phyloP scores from a whole-genome alignment of 176 grass and related monocot species.

The Chrysopogon serrulatus region DNA sequence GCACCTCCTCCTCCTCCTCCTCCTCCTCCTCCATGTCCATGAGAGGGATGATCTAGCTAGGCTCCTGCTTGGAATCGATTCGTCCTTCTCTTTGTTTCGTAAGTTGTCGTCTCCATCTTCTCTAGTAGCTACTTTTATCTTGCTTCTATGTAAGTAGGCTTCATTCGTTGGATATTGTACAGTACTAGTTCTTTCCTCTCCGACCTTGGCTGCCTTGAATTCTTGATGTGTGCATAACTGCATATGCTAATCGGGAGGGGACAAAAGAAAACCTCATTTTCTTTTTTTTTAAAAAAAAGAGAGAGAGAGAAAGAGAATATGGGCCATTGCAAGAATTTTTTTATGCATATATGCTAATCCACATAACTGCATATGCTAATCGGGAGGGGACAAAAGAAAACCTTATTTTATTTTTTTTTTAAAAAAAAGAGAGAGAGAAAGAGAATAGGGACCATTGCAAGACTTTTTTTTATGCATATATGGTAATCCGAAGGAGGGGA shows the following conservation, averaged over 20 bases:
- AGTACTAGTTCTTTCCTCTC: neutral
- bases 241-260: no score
- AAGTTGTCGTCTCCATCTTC: neutral
- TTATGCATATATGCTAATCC: no score
- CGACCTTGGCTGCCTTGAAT: neutral
- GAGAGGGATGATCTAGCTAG: neutral
- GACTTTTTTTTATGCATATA: no score
- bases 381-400: no score
- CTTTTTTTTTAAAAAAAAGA: neutral
- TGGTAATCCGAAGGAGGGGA: neutral
- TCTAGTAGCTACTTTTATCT: no score
- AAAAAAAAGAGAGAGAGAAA: no score
- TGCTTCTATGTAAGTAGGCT: no score
- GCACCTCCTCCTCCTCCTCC: neutral
- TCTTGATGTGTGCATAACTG: neutral
- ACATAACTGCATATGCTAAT: neutral
- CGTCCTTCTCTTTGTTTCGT: neutral
- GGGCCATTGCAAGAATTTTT: no score
- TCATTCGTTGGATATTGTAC: neutral
- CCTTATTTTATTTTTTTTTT: no score
- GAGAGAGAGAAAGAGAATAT: no score
- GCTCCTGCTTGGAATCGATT: neutral
- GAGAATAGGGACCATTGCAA: no score
- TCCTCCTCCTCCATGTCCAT: neutral
- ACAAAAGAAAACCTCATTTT: no score